Percentiles rank a stretch among this genome's conserved stretches.
Conservation (phyloP, 768 basidiomycete species). For the Galerina sulciceps region DNA sequence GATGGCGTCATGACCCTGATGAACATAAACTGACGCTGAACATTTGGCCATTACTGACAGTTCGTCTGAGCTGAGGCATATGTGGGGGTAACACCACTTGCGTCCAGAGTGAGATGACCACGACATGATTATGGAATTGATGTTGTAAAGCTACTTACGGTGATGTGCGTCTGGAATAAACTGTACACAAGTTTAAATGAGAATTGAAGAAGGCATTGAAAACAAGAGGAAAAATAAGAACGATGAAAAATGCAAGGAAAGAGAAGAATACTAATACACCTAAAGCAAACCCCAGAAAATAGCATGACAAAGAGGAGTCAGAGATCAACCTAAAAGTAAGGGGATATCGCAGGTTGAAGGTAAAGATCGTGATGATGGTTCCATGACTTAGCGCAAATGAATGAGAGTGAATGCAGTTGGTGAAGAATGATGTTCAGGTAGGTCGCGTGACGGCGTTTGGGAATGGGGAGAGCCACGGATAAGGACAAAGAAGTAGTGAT, state of each 20-base stretch:
- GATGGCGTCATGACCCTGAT: no score
- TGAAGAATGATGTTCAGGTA: background rate
- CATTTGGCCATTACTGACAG: no score
- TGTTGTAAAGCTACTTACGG: background rate
- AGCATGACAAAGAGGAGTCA: background rate
- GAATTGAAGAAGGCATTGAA: background rate
- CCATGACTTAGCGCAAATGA: background rate
- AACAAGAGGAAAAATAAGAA: background rate
- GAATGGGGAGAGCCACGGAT: no score
- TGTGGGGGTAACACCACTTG: no score
- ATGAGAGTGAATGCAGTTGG: background rate
- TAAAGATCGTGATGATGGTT: constrained; percentile 1
- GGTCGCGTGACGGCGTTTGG: no score
- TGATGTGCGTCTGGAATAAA: background rate
- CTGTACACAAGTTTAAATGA: background rate
- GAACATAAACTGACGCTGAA: no score
- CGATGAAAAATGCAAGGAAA: background rate
- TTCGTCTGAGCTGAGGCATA: no score
- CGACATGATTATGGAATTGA: no score
- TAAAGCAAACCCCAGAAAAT: background rate
- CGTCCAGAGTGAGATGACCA: no score
- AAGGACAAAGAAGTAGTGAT: no score
- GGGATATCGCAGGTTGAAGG: background rate
- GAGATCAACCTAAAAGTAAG: background rate
- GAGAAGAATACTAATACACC: background rate